Percentiles rank a stretch among this genome's conserved stretches.
Evolutionary conservation across 1,139 yeast genomes (phyloP).

Genomic region (Sugiyamaella xylanicola): DNA sequence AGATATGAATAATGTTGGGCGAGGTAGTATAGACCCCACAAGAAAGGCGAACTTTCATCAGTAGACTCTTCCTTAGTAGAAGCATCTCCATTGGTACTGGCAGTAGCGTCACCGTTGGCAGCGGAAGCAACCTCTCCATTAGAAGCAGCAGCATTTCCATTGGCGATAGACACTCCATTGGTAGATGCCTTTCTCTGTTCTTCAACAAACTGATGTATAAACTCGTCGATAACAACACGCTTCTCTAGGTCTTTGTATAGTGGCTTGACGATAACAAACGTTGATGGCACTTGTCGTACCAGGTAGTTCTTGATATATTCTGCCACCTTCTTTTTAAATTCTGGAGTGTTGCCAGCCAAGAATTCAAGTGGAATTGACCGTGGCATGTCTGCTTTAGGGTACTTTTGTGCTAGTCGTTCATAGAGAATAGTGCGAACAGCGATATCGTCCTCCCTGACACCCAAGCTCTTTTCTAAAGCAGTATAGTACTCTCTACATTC

Average conservation of each 20-base stretch:
- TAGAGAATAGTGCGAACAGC: constrained; percentile 49
- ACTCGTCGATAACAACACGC: constrained; percentile 51
- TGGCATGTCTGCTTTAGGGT: constrained; percentile 86
- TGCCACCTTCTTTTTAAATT: constrained; percentile 50
- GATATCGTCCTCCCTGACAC: constrained; percentile 40
- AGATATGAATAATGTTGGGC: constrained; percentile 75
- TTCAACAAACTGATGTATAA: constrained; percentile 54
- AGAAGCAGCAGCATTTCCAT: constrained; percentile 3
- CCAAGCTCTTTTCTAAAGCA: constrained; percentile 63
- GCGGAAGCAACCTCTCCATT: background rate
- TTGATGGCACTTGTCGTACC: constrained; percentile 83
- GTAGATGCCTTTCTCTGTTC: constrained; percentile 18
- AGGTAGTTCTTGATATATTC: constrained; percentile 63
- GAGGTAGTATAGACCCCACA: constrained; percentile 81
- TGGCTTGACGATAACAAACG: constrained; percentile 83
- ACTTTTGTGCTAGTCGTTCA: constrained; percentile 62
- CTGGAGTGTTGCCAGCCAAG: constrained; percentile 52
- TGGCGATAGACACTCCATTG: background rate
- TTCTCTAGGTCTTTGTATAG: constrained; percentile 61
- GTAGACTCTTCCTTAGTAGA: too few relatives aligned
- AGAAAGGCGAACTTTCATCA: constrained; percentile 50
- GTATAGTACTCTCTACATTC: constrained; percentile 70
- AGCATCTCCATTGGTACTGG: too few relatives aligned
- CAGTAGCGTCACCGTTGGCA: background rate
- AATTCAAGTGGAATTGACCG: constrained; percentile 75